Conservation (phyloP, 768 basidiomycete genomes). For the Pisolithus marmoratus region DNA sequence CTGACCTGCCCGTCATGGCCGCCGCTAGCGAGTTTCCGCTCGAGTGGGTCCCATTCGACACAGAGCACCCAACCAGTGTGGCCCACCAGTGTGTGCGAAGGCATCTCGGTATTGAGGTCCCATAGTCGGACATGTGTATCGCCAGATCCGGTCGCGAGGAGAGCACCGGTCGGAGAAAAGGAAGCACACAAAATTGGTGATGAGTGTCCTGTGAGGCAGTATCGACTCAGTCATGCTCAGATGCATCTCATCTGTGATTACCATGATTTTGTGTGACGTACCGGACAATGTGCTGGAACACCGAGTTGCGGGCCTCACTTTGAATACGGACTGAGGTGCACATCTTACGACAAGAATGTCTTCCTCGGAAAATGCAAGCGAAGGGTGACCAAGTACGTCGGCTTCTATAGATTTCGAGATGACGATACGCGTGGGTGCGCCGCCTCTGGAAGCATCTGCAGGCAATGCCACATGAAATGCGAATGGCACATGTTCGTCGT, state of each 20-base stretch:
- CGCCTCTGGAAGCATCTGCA: constrained; percentile 41
- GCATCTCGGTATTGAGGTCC: constrained; percentile 91
- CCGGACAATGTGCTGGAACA: constrained; percentile 91
- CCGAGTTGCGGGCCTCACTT: constrained; percentile 87
- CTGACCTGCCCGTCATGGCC: constrained; percentile 92
- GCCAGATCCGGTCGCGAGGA: constrained; percentile 92
- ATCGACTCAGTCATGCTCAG: neutral
- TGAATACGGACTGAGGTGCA: constrained; percentile 93
- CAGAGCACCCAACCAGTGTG: constrained; percentile 97
- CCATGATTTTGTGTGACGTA: constrained; percentile 24
- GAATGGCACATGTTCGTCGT: constrained; percentile 89
- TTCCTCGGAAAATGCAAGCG: constrained; percentile 73
- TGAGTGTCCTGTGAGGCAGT: constrained; percentile 59
- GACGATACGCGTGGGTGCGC: constrained; percentile 67
- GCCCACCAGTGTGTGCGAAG: constrained; percentile 79
- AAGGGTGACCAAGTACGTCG: constrained; percentile 72
- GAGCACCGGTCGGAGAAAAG: constrained; percentile 88
- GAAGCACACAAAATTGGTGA: constrained; percentile 93
- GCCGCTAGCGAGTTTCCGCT: constrained; percentile 85
- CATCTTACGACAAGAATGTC: constrained; percentile 85
- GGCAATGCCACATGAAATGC: constrained; percentile 81
- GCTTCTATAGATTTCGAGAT: constrained; percentile 79
- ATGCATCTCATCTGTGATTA: constrained; percentile 5
- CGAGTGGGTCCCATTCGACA: constrained; percentile 95
- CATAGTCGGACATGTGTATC: constrained; percentile 91